These are phyloP conservation scores for Graphiopsis chlorocephala DNA, from an alignment of 2,329 filamentous ascomycete species.

Conservation along the genomic window DNA sequence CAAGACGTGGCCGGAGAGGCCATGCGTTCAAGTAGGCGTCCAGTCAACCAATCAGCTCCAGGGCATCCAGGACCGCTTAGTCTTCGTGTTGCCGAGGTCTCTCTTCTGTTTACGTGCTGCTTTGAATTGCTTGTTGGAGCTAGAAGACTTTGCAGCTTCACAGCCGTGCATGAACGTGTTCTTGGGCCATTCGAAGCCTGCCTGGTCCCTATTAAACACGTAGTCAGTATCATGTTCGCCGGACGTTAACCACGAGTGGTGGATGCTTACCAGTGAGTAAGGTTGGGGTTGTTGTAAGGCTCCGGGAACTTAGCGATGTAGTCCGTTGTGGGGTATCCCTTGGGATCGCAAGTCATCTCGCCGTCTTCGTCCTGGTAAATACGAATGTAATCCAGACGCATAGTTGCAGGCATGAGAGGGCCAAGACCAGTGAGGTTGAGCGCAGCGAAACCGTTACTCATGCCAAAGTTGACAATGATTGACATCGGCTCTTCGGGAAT, in stretches of 20 bases:
- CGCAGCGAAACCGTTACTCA: constrained; percentile 61
- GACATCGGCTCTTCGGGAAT: constrained; percentile 55
- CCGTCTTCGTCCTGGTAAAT: constrained; percentile 52
- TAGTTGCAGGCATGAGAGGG: constrained; percentile 58
- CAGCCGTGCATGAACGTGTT: constrained; percentile 46
- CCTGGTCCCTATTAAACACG: constrained; percentile 18
- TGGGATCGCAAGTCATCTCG: constrained; percentile 54
- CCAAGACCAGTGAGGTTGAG: constrained; percentile 58
- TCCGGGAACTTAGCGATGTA: constrained; percentile 49
- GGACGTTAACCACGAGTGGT: background rate
- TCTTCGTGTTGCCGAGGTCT: constrained; percentile 8
- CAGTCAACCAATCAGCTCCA: constrained; percentile 17
- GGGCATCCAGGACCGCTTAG: constrained; percentile 22
- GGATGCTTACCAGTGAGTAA: constrained; percentile 44
- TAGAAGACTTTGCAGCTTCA: constrained; percentile 13
- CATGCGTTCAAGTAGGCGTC: background rate
- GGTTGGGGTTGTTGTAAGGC: constrained; percentile 51
- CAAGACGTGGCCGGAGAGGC: background rate
- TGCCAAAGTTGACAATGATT: constrained; percentile 52
- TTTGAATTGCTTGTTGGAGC: constrained; percentile 15
- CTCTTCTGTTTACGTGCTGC: constrained; percentile 19
- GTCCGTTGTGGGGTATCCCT: constrained; percentile 51
- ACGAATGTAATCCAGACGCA: constrained; percentile 55
- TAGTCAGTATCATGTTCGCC: background rate
- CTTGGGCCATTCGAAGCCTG: constrained; percentile 42